Conservation (phyloP, 768 basidiomycete genomes). For the Lentinula boryana region DNA sequence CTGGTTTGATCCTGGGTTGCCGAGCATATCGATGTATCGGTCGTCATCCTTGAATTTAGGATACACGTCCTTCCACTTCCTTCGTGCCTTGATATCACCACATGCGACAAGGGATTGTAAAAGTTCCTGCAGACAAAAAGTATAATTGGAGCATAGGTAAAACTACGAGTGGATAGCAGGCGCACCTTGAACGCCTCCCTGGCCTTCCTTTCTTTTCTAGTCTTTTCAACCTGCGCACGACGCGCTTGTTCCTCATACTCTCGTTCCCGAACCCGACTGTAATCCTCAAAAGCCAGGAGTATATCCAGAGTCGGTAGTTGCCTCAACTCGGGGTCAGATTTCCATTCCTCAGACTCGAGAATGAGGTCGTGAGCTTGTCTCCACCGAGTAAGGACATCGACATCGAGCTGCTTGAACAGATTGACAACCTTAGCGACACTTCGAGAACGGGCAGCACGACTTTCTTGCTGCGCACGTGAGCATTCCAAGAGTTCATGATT, state of each 20-base stretch:
- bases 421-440: conserved; percentile 79
- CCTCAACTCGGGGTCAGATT: conserved; percentile 66
- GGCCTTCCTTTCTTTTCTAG: conserved; percentile 80
- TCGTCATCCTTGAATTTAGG: conserved; percentile 69
- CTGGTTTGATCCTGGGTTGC: conserved; percentile 91
- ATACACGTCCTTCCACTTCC: conserved; percentile 91
- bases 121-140: conserved; percentile 43
- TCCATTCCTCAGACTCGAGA: conserved; percentile 74
- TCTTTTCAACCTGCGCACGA: conserved; percentile 75
- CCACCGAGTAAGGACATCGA: conserved; percentile 95
- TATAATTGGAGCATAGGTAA: neutral
- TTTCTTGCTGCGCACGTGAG: conserved; percentile 55
- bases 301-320: conserved; percentile 88
- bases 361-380: conserved; percentile 76
- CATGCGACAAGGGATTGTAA: conserved; percentile 61
- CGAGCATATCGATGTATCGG: conserved; percentile 84
- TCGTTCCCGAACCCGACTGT: conserved; percentile 81
- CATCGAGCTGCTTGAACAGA: conserved; percentile 81
- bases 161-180: neutral
- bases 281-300: conserved; percentile 90
- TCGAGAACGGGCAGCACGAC: conserved; percentile 66
- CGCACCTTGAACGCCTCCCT: conserved; percentile 85
- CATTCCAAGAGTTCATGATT: neutral
- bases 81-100: conserved; percentile 70
- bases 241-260: conserved; percentile 88